Percentiles rank a stretch among this genome's conserved stretches.
phyloP scores from a whole-genome alignment of 768 basidiomycete genomes.

The Mycena haematopus region DNA sequence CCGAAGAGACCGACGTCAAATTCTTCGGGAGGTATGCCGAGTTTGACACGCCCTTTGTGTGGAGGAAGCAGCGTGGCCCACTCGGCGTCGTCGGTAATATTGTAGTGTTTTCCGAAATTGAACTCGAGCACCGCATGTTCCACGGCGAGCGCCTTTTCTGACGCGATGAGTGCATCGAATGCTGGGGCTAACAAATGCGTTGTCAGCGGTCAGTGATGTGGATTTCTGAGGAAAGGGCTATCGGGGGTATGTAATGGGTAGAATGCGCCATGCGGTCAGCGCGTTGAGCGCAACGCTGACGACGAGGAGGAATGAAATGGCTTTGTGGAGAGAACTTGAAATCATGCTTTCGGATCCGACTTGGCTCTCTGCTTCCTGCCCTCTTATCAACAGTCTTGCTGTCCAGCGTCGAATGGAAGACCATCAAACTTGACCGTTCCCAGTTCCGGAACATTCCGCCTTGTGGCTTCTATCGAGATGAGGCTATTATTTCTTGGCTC shows the following conservation, averaged over 20 bases:
- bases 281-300: background rate
- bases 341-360: background rate
- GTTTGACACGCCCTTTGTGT: conserved; percentile 92
- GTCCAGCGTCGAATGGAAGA: too few relatives aligned
- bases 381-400: too few relatives aligned
- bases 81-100: conserved; percentile 84
- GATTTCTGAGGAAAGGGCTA: background rate
- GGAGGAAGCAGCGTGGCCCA: conserved; percentile 98
- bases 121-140: conserved; percentile 9
- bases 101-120: conserved; percentile 97
- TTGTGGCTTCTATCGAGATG: too few relatives aligned
- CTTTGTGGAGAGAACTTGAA: background rate
- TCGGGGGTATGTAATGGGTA: background rate
- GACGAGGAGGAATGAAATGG: background rate
- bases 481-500: too few relatives aligned
- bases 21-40: conserved; percentile 71
- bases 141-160: conserved; percentile 11
- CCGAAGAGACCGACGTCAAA: conserved; percentile 74
- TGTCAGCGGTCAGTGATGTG: background rate
- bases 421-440: too few relatives aligned
- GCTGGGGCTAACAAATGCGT: background rate
- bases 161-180: background rate
- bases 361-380: background rate
- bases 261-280: background rate
- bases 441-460: too few relatives aligned